Percentiles rank a stretch among this genome's conserved stretches.
These are phyloP conservation scores for Pichia manshurica DNA, from an alignment of 805 yeast species.

Conservation along the genomic window DNA sequence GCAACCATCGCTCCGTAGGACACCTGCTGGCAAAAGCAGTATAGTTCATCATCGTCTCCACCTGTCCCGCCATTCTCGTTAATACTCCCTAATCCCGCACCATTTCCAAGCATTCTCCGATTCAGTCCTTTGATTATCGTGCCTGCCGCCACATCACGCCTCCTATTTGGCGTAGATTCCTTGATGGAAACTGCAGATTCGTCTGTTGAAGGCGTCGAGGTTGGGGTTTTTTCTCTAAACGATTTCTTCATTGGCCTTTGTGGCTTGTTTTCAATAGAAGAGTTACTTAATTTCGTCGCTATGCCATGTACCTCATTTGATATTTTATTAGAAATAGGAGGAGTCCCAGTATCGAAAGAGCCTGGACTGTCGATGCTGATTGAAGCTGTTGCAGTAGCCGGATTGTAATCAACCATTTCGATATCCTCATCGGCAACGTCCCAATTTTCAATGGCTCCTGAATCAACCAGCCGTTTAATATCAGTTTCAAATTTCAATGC, in stretches of 20 bases:
- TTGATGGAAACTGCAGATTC: not conserved
- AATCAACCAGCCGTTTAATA: slow-evolving; percentile 67
- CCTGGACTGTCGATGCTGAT: not conserved
- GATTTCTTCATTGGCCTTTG: slow-evolving; percentile 7
- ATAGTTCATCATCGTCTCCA: slow-evolving; percentile 62
- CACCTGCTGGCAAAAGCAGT: slow-evolving; percentile 90
- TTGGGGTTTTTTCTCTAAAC: slow-evolving; percentile 12
- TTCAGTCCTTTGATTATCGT: slow-evolving; percentile 12
- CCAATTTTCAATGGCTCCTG: slow-evolving; percentile 51
- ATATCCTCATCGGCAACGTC: slow-evolving; percentile 41
- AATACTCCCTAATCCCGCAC: not conserved
- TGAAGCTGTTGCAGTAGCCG: not conserved
- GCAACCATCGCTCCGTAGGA: slow-evolving; percentile 72
- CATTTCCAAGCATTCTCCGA: slow-evolving; percentile 7
- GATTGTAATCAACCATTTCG: slow-evolving; percentile 1
- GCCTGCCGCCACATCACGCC: slow-evolving; percentile 24
- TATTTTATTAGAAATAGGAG: not conserved
- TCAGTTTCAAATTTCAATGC: slow-evolving; percentile 67
- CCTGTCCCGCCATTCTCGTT: slow-evolving; percentile 17
- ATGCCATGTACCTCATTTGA: not conserved
- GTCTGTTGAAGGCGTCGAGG: not conserved
- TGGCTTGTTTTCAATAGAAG: slow-evolving; percentile 5
- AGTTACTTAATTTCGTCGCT: slow-evolving; percentile 2
- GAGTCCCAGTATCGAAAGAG: not conserved
- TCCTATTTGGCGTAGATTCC: slow-evolving; percentile 10